Base-by-base conservation (phyloP, 352 stramenopile species). In the Globisporangium splendens region DNA sequence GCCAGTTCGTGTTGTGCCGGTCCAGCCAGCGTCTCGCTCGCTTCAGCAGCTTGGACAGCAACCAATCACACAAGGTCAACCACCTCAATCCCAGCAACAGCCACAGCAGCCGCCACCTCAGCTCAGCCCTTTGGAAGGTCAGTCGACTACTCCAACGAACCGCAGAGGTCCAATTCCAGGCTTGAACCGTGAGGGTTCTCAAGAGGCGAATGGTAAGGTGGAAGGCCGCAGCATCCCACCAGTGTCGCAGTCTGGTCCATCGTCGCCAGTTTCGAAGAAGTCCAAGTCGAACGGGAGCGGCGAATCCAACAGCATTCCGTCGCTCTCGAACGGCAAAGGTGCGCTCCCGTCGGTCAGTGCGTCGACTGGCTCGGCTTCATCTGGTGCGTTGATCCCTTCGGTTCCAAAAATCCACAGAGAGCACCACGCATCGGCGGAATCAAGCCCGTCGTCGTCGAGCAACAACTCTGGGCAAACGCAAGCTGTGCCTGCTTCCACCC, bases 251-350 rank as follows among this genome's bases (percentile, higher is more conserved):
- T 79, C 77, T 0, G 69, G 67, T 5, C 69, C 63, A 28, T 83
- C 78, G 20, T 87, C 77, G 15, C 83, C 84, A 0, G 84, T 85
- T 3, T 63, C 83, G 20, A 93, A 93, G 70, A 93, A 93, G 62
- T 72, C 77, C 11, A 93, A 93, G 63, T 70, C 78, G 5, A 88
- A 80, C 50, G 75, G 74, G 11, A 63, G 62, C 0, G 49, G 44
- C 13, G 74, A 87, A 17, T 56, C 63, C 18, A 79, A 66, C 50
- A 72, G 58, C 52, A 89, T 91, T 42, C 78, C 81, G 8, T 90
- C 78, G 33, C 53, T 91, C 31, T 77, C 76, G 7, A 93, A 91
- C 61, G 81, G 79, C 20, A 91, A 91, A 59, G 66, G 64, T 18
- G 50, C 66, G 12, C 65, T 90, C 42, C 73, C 80, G 10, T 73